Evolutionary conservation across 2,329 filamentous ascomycete species (phyloP), one percentile per base, ranked within the genome.

Genomic region (Xylariales sp.): DNA sequence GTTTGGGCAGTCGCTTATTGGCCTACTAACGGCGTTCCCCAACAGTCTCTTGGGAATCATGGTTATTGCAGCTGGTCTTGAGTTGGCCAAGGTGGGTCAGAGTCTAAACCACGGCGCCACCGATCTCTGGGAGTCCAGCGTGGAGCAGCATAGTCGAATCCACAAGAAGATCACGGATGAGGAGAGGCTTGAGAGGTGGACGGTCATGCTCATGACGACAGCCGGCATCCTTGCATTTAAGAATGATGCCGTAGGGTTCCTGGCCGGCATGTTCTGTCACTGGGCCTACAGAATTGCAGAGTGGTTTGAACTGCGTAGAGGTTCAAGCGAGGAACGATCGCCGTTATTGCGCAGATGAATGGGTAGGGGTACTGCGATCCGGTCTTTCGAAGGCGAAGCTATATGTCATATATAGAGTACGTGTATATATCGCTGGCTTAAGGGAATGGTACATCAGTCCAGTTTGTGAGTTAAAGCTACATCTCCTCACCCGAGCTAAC

Each of bases 181-280:
- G 36, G 86, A 93, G 61, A 74, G 81, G 31, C 75, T 74, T 40
- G 79, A 88, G 57, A 73, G 89, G 40, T 95, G 88, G 85, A 86
- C 81, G 16, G 83, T 95, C 0, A 94, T 96, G 89, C 72, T 95
- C 41, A 83, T 90, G 44, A 97, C 91, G 0, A 80, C 88, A 7
- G 89, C 86, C 0, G 76, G 84, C 3, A 74, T 95, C 38, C 62
- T 97, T 34, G 88, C 88, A 0, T 95, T 95, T 53, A 85, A 81
- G 59, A 97, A 96, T 54, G 90, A 95, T 61, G 89, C 83, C 0
- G 76, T 95, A 5, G 91, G 91, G 0, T 95, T 96, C 52, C 43
- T 85, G 12, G 87, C 84, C 0, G 91, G 91, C 0, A 76, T 95
- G 70, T 57, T 86, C 4, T 94, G 88, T 57, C 80, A 91, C 60